phyloP scores from a whole-genome alignment of 345 rosid genomes.

The Dipteronia sinensis region DNA sequence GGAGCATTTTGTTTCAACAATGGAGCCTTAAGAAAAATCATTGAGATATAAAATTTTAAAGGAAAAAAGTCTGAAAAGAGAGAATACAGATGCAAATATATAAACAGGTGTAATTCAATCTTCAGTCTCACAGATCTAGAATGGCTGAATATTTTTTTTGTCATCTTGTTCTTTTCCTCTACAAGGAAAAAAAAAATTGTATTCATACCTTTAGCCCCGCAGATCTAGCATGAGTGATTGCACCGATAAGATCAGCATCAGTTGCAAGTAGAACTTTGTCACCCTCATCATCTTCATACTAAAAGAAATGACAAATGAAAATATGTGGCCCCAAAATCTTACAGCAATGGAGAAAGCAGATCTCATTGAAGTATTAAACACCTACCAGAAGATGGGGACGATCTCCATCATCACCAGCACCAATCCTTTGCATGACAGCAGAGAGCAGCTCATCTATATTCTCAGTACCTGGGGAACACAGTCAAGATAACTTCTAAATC shows the following conservation, averaged over 20 bases:
- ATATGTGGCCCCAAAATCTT: background rate
- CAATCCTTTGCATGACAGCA: constrained; percentile 70
- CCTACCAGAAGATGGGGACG: constrained; percentile 77
- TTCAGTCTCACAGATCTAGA: constrained; percentile 70
- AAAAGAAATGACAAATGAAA: constrained; percentile 2
- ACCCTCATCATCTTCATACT: constrained; percentile 96
- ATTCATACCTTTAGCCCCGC: constrained; percentile 65
- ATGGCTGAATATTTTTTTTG: constrained; percentile 29
- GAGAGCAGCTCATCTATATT: constrained; percentile 72
- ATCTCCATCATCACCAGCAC: constrained; percentile 38
- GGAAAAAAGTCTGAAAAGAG: background rate
- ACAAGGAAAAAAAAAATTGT: background rate
- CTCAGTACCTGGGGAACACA: constrained; percentile 47
- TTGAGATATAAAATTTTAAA: background rate
- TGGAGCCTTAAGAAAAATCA: background rate
- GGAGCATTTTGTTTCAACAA: background rate
- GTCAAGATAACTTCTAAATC: background rate
- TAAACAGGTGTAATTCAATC: constrained; percentile 31
- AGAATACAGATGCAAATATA: background rate
- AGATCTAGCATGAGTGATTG: constrained; percentile 67
- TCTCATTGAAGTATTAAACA: constrained; percentile 10
- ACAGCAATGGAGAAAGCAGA: background rate
- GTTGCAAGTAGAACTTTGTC: constrained; percentile 79
- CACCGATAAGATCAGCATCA: constrained; percentile 76
- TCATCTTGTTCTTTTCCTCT: background rate